These are phyloP conservation scores for Cordyceps pruinosa DNA, from an alignment of 2,329 filamentous ascomycete species.

Conservation along the genomic window DNA sequence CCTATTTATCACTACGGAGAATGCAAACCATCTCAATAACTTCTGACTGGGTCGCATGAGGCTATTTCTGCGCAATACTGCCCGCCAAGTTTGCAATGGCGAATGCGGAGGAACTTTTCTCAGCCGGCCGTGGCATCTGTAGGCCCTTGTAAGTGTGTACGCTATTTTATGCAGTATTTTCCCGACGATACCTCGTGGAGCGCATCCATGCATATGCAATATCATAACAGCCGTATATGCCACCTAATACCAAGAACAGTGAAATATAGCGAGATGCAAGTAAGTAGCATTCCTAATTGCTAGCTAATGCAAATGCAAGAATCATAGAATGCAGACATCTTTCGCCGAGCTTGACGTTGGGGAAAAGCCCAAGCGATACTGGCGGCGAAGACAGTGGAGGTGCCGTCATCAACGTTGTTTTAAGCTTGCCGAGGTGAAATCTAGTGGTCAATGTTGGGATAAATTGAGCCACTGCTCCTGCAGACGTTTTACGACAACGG, in stretches of 20 bases:
- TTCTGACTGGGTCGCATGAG: no score
- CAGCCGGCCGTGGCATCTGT: conserved; percentile 56
- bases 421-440: conserved; percentile 54
- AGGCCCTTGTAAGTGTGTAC: background rate
- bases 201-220: conserved; percentile 13
- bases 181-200: conserved; percentile 19
- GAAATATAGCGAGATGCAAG: conserved; percentile 52
- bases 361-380: conserved; percentile 59
- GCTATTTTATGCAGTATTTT: background rate
- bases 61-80: conserved; percentile 47
- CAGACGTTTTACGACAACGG: conserved; percentile 47
- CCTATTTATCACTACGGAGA: background rate
- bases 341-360: conserved; percentile 65
- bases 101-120: conserved; percentile 58
- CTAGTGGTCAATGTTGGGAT: conserved; percentile 65
- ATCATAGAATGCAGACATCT: conserved; percentile 60
- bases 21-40: no score
- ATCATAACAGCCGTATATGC: conserved; percentile 12
- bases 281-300: conserved; percentile 58
- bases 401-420: conserved; percentile 55
- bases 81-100: conserved; percentile 62
- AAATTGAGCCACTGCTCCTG: conserved; percentile 59
- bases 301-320: conserved; percentile 51
- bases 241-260: conserved; percentile 7
- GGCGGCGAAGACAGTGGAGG: conserved; percentile 59